These are phyloP conservation scores for Lachancea lanzarotensis DNA, from an alignment of 805 yeast genomes.

Conservation along the genomic window DNA sequence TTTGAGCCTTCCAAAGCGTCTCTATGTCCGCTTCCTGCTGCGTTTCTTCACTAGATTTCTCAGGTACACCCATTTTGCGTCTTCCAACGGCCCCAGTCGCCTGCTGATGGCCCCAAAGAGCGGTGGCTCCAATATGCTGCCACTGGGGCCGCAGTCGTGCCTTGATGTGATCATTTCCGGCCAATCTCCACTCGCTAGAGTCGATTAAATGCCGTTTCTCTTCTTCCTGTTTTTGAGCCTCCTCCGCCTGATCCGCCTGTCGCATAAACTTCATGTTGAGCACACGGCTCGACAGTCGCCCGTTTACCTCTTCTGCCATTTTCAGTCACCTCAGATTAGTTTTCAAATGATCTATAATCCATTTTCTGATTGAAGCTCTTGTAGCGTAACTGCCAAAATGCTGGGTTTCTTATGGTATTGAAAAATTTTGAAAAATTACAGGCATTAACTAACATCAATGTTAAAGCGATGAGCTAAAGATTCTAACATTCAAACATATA, in stretches of 20 bases:
- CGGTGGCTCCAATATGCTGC: constrained; percentile 9
- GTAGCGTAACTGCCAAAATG: neutral
- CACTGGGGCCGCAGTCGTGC: constrained; percentile 21
- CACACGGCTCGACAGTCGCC: constrained; percentile 56
- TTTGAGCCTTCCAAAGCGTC: constrained; percentile 10
- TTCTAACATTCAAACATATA: neutral
- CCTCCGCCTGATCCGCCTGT: constrained; percentile 36
- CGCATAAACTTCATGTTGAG: constrained; percentile 79
- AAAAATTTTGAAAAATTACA: constrained; percentile 11
- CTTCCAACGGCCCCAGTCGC: constrained; percentile 13
- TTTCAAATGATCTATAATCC: neutral
- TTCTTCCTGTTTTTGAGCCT: constrained; percentile 32
- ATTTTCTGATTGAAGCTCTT: neutral
- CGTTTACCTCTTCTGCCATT: constrained; percentile 19
- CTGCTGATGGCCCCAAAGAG: constrained; percentile 30
- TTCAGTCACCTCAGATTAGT: neutral
- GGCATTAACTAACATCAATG: constrained; percentile 4
- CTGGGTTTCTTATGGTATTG: neutral
- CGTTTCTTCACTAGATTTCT: constrained; percentile 18
- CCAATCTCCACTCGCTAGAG: constrained; percentile 29
- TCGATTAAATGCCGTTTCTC: constrained; percentile 39
- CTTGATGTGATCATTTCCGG: constrained; percentile 12
- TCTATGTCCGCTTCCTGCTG: constrained; percentile 16
- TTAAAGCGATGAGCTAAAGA: constrained; percentile 17
- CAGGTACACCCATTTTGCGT: constrained; percentile 18